Evolutionary conservation across 208 protist species (phyloP), one percentile per base, ranked within the genome.

Genomic region (Tritrichomonas foetus): DNA sequence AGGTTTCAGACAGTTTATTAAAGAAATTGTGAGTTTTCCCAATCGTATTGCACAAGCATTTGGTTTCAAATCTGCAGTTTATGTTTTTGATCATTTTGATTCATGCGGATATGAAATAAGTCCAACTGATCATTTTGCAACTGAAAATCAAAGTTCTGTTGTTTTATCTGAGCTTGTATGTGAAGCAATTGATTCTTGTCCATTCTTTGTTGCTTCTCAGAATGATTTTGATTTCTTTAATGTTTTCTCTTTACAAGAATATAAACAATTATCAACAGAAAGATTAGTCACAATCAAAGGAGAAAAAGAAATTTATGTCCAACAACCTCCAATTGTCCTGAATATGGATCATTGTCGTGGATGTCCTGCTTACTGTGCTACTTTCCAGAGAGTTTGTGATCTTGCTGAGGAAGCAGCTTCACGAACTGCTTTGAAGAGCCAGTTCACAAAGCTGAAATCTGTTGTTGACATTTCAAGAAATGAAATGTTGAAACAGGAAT

Each of bases 221-320:
- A 33, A 89, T 61, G 78, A 89, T 14, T 39, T 1, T 16, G 78
- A 89, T 14, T 89, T 89, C n/a, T 89, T 57, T n/a, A 89, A 57
- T n/a, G 25, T 57, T 8, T 89, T 89, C 27, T 25, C 33, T 41
- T 20, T 89, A 3, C 47, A 89, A 11, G 69, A 36, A 47, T 89
- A 20, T 20, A 53, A 13, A 57, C 41, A 53, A n/a, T n/a, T 89
- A 89, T 36, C 30, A 20, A 89, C 41, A 20, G 78, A 89, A 57
- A 89, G 78, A 36, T 39, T 89, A 1, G 41, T 89, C 11, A 89
- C 11, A 61, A 36, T 33, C 16, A 57, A 53, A 57, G 47, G 9
- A 30, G 41, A 53, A 89, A 44, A 44, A 33, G 78, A 89, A 33
- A 89, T 89, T 1, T 22, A 44, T 16, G 25, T 89, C 1, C 33